A percentile compares a stretch with the other conserved stretches of the same genome.
Conservation (phyloP, 345 rosid species). For the Citrus australasica region DNA sequence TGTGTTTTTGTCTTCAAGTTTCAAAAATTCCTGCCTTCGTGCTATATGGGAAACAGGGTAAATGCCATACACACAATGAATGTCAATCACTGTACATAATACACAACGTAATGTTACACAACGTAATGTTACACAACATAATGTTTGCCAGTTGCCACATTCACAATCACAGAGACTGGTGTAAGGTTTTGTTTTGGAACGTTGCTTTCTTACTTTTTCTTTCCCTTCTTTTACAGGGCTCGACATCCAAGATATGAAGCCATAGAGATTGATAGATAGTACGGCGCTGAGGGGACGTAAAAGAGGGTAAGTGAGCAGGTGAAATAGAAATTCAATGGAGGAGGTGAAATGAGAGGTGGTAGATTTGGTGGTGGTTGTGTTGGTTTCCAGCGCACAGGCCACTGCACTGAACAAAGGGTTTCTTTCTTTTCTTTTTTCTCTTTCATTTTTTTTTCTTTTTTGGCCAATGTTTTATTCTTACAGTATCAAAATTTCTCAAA, state of each 20-base stretch:
- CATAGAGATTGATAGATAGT: background rate
- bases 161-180: slow-evolving; percentile 9
- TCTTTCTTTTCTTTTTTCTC: background rate
- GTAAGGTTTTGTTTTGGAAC: slow-evolving; percentile 4
- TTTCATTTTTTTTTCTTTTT: background rate
- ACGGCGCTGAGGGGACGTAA: slow-evolving; percentile 5
- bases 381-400: slow-evolving; percentile 27
- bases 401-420: background rate
- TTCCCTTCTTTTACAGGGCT: slow-evolving; percentile 25
- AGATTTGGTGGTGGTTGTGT: slow-evolving; percentile 20
- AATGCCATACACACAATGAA: background rate
- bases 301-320: slow-evolving; percentile 12
- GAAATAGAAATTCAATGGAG: slow-evolving; percentile 13
- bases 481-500: background rate
- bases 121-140: background rate
- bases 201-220: slow-evolving; percentile 31
- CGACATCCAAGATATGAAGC: slow-evolving; percentile 27
- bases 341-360: slow-evolving; percentile 1
- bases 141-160: background rate
- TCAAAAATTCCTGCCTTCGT: slow-evolving; percentile 7
- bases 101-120: background rate
- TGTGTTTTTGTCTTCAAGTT: slow-evolving; percentile 8
- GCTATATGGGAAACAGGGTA: background rate
- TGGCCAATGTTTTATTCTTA: background rate
- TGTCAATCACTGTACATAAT: slow-evolving; percentile 5